A percentile compares a stretch with the other conserved stretches of the same genome.
Conservation (phyloP, 768 basidiomycete species). For the Suillus discolor region DNA sequence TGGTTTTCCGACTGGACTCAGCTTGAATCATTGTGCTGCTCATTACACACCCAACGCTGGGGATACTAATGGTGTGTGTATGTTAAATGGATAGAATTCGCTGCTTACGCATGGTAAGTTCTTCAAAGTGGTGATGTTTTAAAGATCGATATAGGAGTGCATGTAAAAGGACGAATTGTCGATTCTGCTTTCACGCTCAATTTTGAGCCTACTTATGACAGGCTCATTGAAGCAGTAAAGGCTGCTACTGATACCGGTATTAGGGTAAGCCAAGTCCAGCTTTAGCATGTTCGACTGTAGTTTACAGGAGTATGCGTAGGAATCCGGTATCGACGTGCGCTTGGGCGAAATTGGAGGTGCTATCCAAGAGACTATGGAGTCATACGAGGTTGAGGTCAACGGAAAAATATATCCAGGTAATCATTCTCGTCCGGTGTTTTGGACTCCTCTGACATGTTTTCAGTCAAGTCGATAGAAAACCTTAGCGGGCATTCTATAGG, state of each 20-base stretch:
- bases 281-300: constrained; percentile 6
- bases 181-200: constrained; percentile 96
- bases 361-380: constrained; percentile 99
- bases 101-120: constrained; percentile 48
- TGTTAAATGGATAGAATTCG: constrained; percentile 3
- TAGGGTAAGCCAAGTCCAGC: constrained; percentile 48
- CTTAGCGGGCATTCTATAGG: constrained; percentile 94
- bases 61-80: constrained; percentile 70
- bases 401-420: constrained; percentile 82
- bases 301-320: constrained; percentile 38
- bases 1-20: constrained; percentile 96
- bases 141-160: constrained; percentile 97
- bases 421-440: background rate
- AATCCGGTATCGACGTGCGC: constrained; percentile 95
- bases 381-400: constrained; percentile 93
- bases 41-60: constrained; percentile 97
- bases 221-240: constrained; percentile 85
- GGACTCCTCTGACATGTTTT: constrained; percentile 6
- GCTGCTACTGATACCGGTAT: constrained; percentile 95
- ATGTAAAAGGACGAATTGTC: constrained; percentile 92
- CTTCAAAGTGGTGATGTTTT: constrained; percentile 83
- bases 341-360: constrained; percentile 89
- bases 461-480: constrained; percentile 93
- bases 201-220: constrained; percentile 89
- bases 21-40: constrained; percentile 92